Conservation (phyloP, 208 protist species). For the Crithidia brevicula region DNA sequence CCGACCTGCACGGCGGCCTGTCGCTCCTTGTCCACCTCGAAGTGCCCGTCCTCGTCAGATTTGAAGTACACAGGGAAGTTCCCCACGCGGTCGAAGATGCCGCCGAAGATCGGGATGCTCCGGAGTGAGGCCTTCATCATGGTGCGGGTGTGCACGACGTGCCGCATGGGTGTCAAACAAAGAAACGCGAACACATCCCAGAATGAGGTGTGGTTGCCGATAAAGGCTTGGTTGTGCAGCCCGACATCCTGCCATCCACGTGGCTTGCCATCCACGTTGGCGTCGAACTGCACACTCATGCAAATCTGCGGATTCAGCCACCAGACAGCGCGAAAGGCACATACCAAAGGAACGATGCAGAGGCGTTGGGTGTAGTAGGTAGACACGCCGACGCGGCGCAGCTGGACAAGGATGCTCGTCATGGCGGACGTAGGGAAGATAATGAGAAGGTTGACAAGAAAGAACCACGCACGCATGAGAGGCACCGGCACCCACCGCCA, state of each 20-base stretch:
- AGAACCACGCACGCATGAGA: constrained; percentile 54
- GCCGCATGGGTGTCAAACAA: constrained; percentile 31
- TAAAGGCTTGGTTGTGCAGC: constrained; percentile 19
- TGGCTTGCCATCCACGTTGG: constrained; percentile 10
- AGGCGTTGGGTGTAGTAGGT: constrained; percentile 26
- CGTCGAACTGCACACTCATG: constrained; percentile 35
- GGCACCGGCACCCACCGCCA: constrained; percentile 30
- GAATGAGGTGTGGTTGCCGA: constrained; percentile 73
- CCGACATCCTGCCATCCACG: constrained; percentile 20
- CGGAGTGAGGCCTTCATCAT: constrained; percentile 59
- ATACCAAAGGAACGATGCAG: constrained; percentile 36
- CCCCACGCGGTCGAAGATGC: constrained; percentile 56
- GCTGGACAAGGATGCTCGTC: constrained; percentile 32
- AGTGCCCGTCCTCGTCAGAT: constrained; percentile 55
- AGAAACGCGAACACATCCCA: constrained; percentile 60
- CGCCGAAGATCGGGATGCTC: constrained; percentile 61
- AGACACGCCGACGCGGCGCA: constrained; percentile 36
- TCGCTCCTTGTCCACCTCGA: constrained; percentile 68
- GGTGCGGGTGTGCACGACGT: constrained; percentile 45
- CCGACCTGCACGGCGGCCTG: constrained; percentile 55
- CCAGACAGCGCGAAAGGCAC: constrained; percentile 39
- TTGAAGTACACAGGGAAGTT: constrained; percentile 87
- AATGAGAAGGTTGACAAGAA: constrained; percentile 27
- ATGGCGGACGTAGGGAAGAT: constrained; percentile 37
- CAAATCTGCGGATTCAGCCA: constrained; percentile 52